Evolutionary conservation across 495 filamentous ascomycete species (phyloP), one percentile per base, ranked within the genome.

Genomic region (Lasiosphaeris hirsuta): DNA sequence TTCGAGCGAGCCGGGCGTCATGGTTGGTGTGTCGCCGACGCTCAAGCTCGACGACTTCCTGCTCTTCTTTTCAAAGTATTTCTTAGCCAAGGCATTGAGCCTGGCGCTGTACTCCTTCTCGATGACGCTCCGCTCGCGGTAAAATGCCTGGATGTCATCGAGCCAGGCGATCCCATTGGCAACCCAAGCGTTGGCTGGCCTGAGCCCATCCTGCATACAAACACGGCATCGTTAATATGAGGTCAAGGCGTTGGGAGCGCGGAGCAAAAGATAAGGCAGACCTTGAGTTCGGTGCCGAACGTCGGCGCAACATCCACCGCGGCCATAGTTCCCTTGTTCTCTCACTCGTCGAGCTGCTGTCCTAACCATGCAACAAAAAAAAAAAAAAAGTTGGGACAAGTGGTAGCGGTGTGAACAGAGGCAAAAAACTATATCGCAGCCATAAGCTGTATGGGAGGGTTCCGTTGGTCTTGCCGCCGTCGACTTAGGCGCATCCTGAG

Each of bases 61-160:
- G 11, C 87, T 83, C 75, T 96, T 97, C 77, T 94, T 96, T 69
- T 99, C 95, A 63, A 89, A 90, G 75, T 96, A 97, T 69, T 91
- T 96, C 79, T 92, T 94, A 53, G 92, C 92, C 49, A 99, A 76
- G 2, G 84, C 85, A 56, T 83, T 89, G 38, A 99, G 82, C 74
- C 90, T 97, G 44, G 84, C 76, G 59, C 90, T 87, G 72, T 99
- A 97, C 69, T 97, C 95, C 73, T 96, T 97, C 72, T 99, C 94
- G 68, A 97, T 96, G 14, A 69, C 84, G 61, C 90, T 90, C 51
- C 95, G 83, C 72, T 99, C 94, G 35, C 94, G 87, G 77, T 97
- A 99, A 75, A 97, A 99, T 67, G 88, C 86, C 73, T 97, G 90
- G 63, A 97, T 89, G 66, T 99, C 94, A 64, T 97, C 94, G 46